A percentile compares a stretch with the other conserved stretches of the same genome.
Conservation (phyloP, 2,329 filamentous ascomycete genomes). For the Dothistroma pini region DNA sequence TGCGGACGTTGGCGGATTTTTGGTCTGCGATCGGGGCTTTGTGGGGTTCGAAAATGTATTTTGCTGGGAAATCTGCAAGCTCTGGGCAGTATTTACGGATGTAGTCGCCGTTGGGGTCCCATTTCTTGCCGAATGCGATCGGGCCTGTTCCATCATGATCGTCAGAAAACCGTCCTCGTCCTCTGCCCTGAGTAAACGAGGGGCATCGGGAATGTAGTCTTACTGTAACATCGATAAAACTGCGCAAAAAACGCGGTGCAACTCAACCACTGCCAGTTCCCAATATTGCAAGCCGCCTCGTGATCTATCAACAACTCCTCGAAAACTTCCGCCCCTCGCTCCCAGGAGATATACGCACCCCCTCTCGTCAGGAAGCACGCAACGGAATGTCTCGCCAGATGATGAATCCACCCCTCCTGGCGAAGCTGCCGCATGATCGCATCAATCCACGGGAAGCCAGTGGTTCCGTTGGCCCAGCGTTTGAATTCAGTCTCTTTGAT, state of each 20-base stretch:
- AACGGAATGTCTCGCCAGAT: slow-evolving; percentile 68
- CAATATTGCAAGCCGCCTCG: slow-evolving; percentile 67
- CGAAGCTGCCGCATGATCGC: slow-evolving; percentile 72
- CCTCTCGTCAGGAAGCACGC: slow-evolving; percentile 78
- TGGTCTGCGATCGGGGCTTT: slow-evolving; percentile 66
- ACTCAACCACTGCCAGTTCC: slow-evolving; percentile 75
- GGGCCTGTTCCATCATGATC: slow-evolving; percentile 44
- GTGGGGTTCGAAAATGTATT: slow-evolving; percentile 78
- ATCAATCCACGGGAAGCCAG: slow-evolving; percentile 78
- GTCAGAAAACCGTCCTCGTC: neutral
- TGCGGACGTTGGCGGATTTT: slow-evolving; percentile 62
- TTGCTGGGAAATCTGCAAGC: slow-evolving; percentile 51
- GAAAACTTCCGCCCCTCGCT: slow-evolving; percentile 73
- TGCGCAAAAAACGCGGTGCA: slow-evolving; percentile 73
- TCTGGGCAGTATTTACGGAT: slow-evolving; percentile 61
- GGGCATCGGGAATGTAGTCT: too few relatives aligned
- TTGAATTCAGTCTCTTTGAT: slow-evolving; percentile 63
- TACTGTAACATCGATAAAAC: slow-evolving; percentile 63
- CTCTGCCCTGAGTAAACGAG: neutral
- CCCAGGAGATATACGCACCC: slow-evolving; percentile 75
- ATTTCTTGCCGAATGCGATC: slow-evolving; percentile 69
- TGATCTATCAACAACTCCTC: slow-evolving; percentile 73
- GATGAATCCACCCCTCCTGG: slow-evolving; percentile 71
- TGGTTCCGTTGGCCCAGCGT: slow-evolving; percentile 65
- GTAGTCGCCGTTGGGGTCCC: slow-evolving; percentile 65